Conservation (phyloP, 2,329 filamentous ascomycete genomes). For the Cladobotryum mycophilum region DNA sequence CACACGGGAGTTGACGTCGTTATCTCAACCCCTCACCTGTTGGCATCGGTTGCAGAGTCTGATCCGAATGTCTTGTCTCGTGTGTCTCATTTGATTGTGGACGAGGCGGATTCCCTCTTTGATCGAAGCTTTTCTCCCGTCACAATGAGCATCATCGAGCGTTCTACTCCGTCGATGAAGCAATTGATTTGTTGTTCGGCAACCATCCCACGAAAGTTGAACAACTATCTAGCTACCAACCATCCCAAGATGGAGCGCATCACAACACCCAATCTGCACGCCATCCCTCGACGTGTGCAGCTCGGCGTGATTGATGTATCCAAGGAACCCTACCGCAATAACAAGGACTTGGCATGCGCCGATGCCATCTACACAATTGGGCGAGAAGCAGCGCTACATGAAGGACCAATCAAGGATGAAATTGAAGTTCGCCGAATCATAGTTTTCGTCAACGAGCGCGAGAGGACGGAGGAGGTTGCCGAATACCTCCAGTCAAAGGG, state of each 20-base stretch:
- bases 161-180: conserved; percentile 70
- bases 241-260: conserved; percentile 81
- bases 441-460: conserved; percentile 94
- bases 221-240: conserved; percentile 72
- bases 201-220: conserved; percentile 85
- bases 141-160: conserved; percentile 77
- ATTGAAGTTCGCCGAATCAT: conserved; percentile 76
- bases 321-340: conserved; percentile 87
- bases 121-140: conserved; percentile 86
- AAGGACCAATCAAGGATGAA: conserved; percentile 47
- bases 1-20: conserved; percentile 77
- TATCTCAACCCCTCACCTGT: conserved; percentile 80
- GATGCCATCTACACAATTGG: conserved; percentile 93
- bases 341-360: conserved; percentile 87
- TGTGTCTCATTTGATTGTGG: conserved; percentile 80
- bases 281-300: conserved; percentile 90
- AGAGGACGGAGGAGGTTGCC: conserved; percentile 76
- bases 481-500: conserved; percentile 76
- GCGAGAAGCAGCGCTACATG: conserved; percentile 59
- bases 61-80: conserved; percentile 92
- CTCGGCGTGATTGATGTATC: conserved; percentile 88
- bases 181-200: conserved; percentile 92
- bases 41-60: conserved; percentile 78
- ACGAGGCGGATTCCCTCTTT: conserved; percentile 93
- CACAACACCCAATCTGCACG: conserved; percentile 91